A percentile compares a stretch with the other conserved stretches of the same genome.
These are phyloP conservation scores for Bretschneidera sinensis DNA, from an alignment of 345 rosid genomes.

Conservation along the genomic window DNA sequence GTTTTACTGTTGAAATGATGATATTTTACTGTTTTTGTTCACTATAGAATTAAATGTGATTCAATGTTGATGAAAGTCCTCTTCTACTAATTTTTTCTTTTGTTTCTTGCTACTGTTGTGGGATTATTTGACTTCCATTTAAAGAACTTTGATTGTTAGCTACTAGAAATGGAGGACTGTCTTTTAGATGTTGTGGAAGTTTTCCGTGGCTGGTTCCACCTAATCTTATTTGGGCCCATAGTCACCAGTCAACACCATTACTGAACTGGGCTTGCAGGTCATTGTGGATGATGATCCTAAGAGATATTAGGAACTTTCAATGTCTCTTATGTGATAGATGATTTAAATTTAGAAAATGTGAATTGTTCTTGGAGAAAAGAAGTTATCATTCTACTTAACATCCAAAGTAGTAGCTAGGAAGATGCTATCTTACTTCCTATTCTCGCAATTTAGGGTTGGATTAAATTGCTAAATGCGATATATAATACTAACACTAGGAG, in stretches of 20 bases:
- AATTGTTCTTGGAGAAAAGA: background rate
- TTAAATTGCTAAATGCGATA: conserved; percentile 7
- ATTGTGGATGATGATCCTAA: background rate
- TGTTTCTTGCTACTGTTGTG: no score
- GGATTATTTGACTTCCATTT: no score
- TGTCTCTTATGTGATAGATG: no score
- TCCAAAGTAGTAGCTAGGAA: background rate
- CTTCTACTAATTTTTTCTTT: no score
- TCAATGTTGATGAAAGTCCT: no score
- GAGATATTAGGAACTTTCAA: no score
- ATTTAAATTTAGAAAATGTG: background rate
- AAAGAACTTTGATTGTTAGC: no score
- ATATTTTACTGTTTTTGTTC: no score
- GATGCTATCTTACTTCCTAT: background rate
- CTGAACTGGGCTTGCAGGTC: background rate
- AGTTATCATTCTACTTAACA: background rate
- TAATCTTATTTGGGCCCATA: background rate
- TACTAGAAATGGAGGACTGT: no score
- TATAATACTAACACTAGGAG: conserved; percentile 14
- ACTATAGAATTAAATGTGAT: no score
- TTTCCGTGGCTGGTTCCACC: background rate
- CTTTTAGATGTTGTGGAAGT: no score
- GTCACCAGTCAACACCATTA: background rate
- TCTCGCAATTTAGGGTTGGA: background rate
- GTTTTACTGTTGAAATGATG: no score